Base-by-base conservation (phyloP, 192 early-diverging fungal genomes). In the Mycoemilia scoparia region DNA sequence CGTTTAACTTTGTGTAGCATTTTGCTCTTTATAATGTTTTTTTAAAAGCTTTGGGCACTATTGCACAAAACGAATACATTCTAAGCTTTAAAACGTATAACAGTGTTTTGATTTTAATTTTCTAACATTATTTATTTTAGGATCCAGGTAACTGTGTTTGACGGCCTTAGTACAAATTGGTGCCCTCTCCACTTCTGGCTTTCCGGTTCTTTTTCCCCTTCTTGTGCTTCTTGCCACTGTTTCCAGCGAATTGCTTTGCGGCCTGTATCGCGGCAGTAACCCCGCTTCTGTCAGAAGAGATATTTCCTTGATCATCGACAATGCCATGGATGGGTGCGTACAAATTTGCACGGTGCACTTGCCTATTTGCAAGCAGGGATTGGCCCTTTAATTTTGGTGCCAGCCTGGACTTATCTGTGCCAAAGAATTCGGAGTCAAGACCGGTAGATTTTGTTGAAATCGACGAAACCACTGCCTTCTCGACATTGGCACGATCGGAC, bases 151-250 rank as follows among this genome's bases (percentile, higher is more conserved):
- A n/a, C n/a, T n/a, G n/a, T n/a, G 12, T 33, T 24, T 39, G 30
- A 9, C n/a, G 16, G 9, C 34, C 39, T 22, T n/a, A n/a, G n/a
- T n/a, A n/a, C n/a, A n/a, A n/a, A n/a, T 66, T 60, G 32, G 62
- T 54, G 34, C 72, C 74, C 37, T 56, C 61, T 21, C 66, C 76
- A 44, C 66, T 73, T 35, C 83, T 70, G 51, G 67, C 51, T 57
- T 89, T 89, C 21, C 64, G 64, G 30, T 73, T 46, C 63, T 74
- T 78, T 57, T 70, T 82, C 24, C 71, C 75, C 66, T 83, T 85
- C 66, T 79, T 58, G 48, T 38, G 48, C 52, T 21, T 43, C 73
- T 39, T 70, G 54, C 41, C 31, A 4, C 69, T 54, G 21, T 51
- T 54, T 19, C 61, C 46, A 13, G 14, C 24, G 23, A 49, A 50